Base-by-base conservation (phyloP, 345 rosid genomes). In the Microcos paniculata region DNA sequence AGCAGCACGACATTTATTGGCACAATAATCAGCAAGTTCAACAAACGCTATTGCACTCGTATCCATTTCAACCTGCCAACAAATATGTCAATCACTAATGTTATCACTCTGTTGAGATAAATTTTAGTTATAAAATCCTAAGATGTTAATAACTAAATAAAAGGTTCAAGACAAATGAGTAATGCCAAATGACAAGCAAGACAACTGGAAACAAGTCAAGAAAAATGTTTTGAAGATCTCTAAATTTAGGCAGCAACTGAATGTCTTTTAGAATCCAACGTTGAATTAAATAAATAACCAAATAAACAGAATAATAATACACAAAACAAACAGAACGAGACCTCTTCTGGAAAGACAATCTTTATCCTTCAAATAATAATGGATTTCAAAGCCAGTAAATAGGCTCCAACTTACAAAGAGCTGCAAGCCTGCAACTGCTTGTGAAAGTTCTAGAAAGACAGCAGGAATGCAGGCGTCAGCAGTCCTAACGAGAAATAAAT, bases 11-110 rank as follows among this genome's bases (percentile, higher is more conserved):
- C 87, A 89, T 80, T 88, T 91, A 76, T 80, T 77, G 77, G 92
- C 91, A 84, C 92, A 87, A 80, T 91, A 93, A 76, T 91, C 84
- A 51, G 89, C 86, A 49, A 93, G 86, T 76, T 90, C 94, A 74
- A 86, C 65, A 81, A 91, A 86, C 71, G 85, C 90, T 70, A 73
- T 40, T 73, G 70, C 81, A 80, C 75, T 66, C 61, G 83, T 83
- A 66, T 77, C 77, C 55, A 35, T 62, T 74, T 78, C 90, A 82
- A 75, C 87, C 98, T 94, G 88, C 77, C 70, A 82, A 72, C 61
- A 66, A n/a, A 56, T 42, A 71, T 24, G 3, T 56, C 31, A 31
- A 15, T 63, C 21, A 62, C 28, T 18, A 16, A 28, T 26, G 28
- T 8, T n/a, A 63, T 68, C 72, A 72, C 66, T 53, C 3, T 35